Conservation (phyloP, 371 early-diverging fungal species). For the Mortierella sp. region DNA sequence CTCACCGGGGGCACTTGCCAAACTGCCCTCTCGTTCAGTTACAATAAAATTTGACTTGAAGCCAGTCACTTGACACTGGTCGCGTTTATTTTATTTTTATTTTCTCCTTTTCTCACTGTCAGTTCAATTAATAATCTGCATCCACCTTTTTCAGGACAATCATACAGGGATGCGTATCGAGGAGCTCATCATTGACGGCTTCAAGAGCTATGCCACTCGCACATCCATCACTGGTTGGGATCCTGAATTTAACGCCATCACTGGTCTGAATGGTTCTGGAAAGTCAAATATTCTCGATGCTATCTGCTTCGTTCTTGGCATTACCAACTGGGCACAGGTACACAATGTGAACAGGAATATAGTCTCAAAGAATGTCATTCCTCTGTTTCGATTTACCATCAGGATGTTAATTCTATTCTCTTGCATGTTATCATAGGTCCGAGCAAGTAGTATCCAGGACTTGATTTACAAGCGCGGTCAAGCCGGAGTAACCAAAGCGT, state of each 20-base stretch:
- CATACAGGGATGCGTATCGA: slow-evolving; percentile 85
- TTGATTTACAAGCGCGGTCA: slow-evolving; percentile 98
- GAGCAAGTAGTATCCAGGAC: slow-evolving; percentile 95
- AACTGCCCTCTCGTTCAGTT: slow-evolving; percentile 48
- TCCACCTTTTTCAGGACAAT: background rate
- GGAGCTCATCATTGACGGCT: slow-evolving; percentile 97
- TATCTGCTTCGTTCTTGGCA: slow-evolving; percentile 99
- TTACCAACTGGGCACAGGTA: slow-evolving; percentile 90
- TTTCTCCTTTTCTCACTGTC: background rate
- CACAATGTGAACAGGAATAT: too few species aligned
- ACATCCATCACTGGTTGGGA: slow-evolving; percentile 97
- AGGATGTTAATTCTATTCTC: background rate
- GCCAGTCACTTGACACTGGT: background rate
- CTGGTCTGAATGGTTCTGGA: slow-evolving; percentile 99
- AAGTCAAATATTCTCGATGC: slow-evolving; percentile 99
- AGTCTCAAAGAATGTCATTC: too few species aligned
- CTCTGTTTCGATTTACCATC: background rate
- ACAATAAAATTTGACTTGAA: slow-evolving; percentile 17
- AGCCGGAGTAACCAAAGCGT: slow-evolving; percentile 96
- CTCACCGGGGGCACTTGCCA: slow-evolving; percentile 40
- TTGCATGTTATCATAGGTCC: slow-evolving; percentile 70
- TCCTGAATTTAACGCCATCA: slow-evolving; percentile 98
- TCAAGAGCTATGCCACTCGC: slow-evolving; percentile 97
- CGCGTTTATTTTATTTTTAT: background rate
- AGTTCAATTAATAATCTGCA: too few species aligned